Conservation (phyloP, 23 red algal species). For the Chondrus crispus region DNA sequence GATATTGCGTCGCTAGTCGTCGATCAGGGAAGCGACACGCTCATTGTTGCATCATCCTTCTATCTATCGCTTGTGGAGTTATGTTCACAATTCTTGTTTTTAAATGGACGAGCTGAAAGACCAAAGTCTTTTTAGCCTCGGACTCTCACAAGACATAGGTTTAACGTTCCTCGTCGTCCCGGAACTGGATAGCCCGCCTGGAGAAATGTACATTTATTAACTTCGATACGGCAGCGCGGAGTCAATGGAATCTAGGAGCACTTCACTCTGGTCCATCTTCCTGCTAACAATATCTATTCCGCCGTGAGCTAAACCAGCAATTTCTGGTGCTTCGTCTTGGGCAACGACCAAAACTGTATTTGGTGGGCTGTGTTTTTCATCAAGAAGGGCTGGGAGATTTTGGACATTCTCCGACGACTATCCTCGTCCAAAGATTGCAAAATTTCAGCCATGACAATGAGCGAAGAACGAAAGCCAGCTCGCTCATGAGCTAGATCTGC, state of each 20-base stretch:
- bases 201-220: not conserved
- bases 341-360: constrained; percentile 75
- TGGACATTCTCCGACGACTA: constrained; percentile 55
- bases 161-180: not conserved
- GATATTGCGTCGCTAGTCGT: constrained; percentile 82
- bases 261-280: not conserved
- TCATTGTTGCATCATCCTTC: constrained; percentile 56
- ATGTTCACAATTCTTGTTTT: constrained; percentile 73
- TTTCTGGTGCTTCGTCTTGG: constrained; percentile 61
- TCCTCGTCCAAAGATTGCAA: constrained; percentile 75
- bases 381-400: constrained; percentile 13
- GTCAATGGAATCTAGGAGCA: not conserved
- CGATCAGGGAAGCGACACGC: constrained; percentile 83
- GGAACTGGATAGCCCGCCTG: not conserved
- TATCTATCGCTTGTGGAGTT: constrained; percentile 70
- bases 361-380: not conserved
- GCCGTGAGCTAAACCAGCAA: constrained; percentile 52
- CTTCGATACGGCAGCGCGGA: not conserved
- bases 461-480: constrained; percentile 59
- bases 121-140: no score
- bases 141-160: not conserved
- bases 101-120: constrained; percentile 68
- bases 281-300: constrained; percentile 47
- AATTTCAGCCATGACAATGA: constrained; percentile 84
- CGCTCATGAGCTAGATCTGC: constrained; percentile 57